Conservation (phyloP, 1,284 basidiomycete genomes). For the Leccinum holopus region DNA sequence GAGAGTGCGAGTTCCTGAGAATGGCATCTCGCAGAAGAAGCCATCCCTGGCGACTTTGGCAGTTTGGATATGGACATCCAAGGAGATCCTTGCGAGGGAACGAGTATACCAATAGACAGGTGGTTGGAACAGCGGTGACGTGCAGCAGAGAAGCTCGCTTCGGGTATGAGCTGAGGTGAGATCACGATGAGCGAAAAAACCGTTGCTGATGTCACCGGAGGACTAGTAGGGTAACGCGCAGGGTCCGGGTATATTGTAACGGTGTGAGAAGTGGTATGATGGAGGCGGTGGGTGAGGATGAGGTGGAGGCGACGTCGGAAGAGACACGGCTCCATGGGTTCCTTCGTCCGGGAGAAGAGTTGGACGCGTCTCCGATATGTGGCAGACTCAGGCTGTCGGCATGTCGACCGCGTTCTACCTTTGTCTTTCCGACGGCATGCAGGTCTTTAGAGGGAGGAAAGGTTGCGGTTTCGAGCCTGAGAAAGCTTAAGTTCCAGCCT, state of each 20-base stretch:
- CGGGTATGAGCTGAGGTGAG: constrained; percentile 17
- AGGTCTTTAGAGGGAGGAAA: constrained; percentile 20
- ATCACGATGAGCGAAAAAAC: constrained; percentile 15
- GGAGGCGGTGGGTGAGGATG: constrained; percentile 29
- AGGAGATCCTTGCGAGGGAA: constrained; percentile 18
- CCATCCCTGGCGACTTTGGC: constrained; percentile 8
- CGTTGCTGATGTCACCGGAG: constrained; percentile 10
- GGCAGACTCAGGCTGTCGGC: constrained; percentile 17
- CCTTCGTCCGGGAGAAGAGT: constrained; percentile 21
- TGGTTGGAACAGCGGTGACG: constrained; percentile 16
- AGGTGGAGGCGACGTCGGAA: constrained; percentile 26
- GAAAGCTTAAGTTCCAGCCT: too few species aligned
- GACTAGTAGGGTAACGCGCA: constrained; percentile 17
- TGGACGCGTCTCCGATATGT: constrained; percentile 19
- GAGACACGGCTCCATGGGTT: constrained; percentile 25
- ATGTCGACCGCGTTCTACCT: constrained; percentile 29
- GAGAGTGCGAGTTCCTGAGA: constrained; percentile 19
- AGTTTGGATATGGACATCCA: constrained; percentile 17
- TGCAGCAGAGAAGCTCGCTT: constrained; percentile 13
- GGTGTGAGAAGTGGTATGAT: constrained; percentile 24
- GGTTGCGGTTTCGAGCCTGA: too few species aligned
- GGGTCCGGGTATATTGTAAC: constrained; percentile 27
- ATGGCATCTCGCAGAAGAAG: constrained; percentile 14
- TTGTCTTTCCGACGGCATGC: constrained; percentile 20
- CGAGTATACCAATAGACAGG: constrained; percentile 3